Evolutionary conservation across 176 grass and related monocot species (phyloP).

Genomic region (Oryza officinalis): DNA sequence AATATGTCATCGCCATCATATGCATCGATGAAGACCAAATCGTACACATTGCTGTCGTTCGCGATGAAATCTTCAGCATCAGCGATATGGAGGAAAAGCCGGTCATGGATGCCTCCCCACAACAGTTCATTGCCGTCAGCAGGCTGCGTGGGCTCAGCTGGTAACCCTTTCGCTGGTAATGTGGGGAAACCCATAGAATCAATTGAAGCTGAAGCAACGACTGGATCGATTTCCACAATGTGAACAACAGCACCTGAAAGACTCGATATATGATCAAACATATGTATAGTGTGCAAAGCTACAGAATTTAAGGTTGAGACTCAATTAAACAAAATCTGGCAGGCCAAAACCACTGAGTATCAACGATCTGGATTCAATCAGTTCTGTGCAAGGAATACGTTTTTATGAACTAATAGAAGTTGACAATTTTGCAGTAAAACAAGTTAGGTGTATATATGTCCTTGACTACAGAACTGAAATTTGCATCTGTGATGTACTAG

Average conservation of each 20-base stretch:
- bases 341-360: neutral
- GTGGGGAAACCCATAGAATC: conserved; percentile 86
- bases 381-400: neutral
- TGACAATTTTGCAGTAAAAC: conserved; percentile 7
- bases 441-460: neutral
- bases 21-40: conserved; percentile 85
- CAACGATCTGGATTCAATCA: neutral
- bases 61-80: conserved; percentile 72
- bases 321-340: neutral
- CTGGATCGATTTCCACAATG: conserved; percentile 89
- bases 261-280: neutral
- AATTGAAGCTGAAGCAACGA: conserved; percentile 67
- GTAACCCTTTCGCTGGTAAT: conserved; percentile 40
- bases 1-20: conserved; percentile 88
- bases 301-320: neutral
- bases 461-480: neutral
- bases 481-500: neutral
- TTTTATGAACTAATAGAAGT: neutral
- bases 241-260: conserved; percentile 74
- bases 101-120: conserved; percentile 61
- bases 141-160: conserved; percentile 23
- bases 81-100: conserved; percentile 53
- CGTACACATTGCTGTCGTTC: conserved; percentile 46
- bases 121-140: conserved; percentile 44
- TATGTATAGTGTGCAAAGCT: neutral